phyloP scores from a whole-genome alignment of 371 early-diverging fungal species.

The Lichtheimia ornata region DNA sequence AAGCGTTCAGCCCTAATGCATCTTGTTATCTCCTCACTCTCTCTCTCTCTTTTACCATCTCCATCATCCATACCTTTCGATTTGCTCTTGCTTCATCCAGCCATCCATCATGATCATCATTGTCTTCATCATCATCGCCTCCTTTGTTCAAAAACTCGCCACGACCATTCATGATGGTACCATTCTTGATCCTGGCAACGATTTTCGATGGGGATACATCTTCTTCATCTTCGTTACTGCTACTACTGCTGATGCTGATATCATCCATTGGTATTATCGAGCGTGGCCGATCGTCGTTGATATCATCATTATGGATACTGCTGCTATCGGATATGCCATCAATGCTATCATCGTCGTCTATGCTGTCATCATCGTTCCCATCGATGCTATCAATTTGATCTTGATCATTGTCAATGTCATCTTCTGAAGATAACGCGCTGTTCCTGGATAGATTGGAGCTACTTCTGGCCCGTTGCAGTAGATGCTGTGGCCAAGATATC shows the following conservation, averaged over 20 bases:
- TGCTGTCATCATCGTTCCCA: slow-evolving; percentile 9
- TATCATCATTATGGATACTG: slow-evolving; percentile 11
- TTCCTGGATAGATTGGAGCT: slow-evolving; percentile 19
- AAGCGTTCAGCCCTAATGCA: too few species aligned
- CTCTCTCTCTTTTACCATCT: background rate
- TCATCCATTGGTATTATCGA: slow-evolving; percentile 6
- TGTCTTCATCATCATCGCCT: slow-evolving; percentile 21
- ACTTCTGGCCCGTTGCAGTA: slow-evolving; percentile 19
- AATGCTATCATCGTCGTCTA: slow-evolving; percentile 23
- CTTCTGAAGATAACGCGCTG: slow-evolving; percentile 15
- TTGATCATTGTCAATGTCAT: slow-evolving; percentile 14
- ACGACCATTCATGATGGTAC: slow-evolving; percentile 53
- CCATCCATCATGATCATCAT: slow-evolving; percentile 28
- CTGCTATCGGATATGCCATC: slow-evolving; percentile 27
- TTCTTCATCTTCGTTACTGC: slow-evolving; percentile 15
- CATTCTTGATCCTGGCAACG: slow-evolving; percentile 45
- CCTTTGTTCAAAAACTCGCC: slow-evolving; percentile 48
- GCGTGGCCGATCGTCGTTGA: slow-evolving; percentile 4
- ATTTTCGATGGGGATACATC: slow-evolving; percentile 26
- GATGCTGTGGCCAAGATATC: slow-evolving; percentile 11
- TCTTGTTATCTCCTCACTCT: too few species aligned
- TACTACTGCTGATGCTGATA: slow-evolving; percentile 3
- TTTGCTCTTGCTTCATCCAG: slow-evolving; percentile 41
- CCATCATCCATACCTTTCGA: slow-evolving; percentile 32
- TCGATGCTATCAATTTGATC: slow-evolving; percentile 7